A percentile compares a stretch with the other conserved stretches of the same genome.
phyloP scores from a whole-genome alignment of 345 rosid genomes.

The Lepidium sativum region DNA sequence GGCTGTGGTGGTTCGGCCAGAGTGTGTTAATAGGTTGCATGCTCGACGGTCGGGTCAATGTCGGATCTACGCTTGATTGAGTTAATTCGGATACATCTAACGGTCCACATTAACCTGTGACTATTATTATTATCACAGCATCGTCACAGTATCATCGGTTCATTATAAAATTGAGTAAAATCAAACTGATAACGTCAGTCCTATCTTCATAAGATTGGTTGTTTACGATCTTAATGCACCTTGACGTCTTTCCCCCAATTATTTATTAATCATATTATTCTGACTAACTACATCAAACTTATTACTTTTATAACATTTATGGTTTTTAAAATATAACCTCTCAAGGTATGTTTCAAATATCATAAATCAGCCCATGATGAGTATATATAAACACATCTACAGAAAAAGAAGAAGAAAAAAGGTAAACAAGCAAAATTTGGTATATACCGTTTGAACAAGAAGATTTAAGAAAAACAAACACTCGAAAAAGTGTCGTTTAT shows the following conservation, averaged over 20 bases:
- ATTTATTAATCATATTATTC: not conserved
- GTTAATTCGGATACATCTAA: not conserved
- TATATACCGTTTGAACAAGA: too few species aligned
- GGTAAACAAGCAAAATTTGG: too few species aligned
- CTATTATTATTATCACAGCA: not conserved
- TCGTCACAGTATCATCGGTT: not conserved
- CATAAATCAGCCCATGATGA: too few species aligned
- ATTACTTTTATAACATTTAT: not conserved
- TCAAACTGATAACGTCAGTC: conserved; percentile 14
- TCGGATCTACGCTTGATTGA: conserved; percentile 33
- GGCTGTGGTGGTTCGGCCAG: conserved; percentile 25
- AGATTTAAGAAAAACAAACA: too few species aligned
- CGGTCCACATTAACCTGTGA: conserved; percentile 21
- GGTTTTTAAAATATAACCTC: not conserved
- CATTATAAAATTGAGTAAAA: not conserved
- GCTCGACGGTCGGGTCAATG: conserved; percentile 46
- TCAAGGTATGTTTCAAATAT: not conserved
- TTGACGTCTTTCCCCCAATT: not conserved
- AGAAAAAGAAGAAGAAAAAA: too few species aligned
- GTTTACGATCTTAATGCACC: conserved; percentile 1
- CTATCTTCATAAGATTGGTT: not conserved
- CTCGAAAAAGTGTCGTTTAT: too few species aligned
- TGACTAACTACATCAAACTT: not conserved
- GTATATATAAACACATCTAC: too few species aligned
- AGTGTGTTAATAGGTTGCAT: conserved; percentile 38